Percentiles rank a stretch among this genome's conserved stretches.
Conservation (phyloP, 352 stramenopile genomes). For the Phytophthora lateralis region DNA sequence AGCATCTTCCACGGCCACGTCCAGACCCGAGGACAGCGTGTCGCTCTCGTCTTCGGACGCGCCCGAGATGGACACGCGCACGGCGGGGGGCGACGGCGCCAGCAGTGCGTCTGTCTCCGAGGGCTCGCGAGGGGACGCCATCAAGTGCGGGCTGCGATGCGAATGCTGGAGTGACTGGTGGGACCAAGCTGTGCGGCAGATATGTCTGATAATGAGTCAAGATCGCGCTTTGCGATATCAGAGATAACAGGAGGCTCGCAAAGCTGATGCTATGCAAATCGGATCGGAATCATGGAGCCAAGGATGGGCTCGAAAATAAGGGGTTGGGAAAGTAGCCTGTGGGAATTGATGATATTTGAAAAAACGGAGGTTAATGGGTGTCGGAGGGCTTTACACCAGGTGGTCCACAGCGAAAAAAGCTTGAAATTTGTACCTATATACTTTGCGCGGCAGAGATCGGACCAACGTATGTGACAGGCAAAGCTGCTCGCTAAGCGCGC, state of each 20-base stretch:
- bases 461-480: constrained; percentile 15
- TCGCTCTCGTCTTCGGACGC: constrained; percentile 27
- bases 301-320: background rate
- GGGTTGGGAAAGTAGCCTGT: constrained; percentile 3
- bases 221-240: constrained; percentile 4
- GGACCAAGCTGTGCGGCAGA: constrained; percentile 4
- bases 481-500: background rate
- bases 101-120: constrained; percentile 58
- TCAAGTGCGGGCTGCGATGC: constrained; percentile 6
- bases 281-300: background rate
- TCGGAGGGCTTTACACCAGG: background rate
- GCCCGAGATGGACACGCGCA: constrained; percentile 22
- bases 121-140: constrained; percentile 37
- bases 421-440: constrained; percentile 8
- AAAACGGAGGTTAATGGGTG: background rate
- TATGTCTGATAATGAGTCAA: constrained; percentile 16
- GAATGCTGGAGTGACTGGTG: constrained; percentile 4
- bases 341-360: background rate
- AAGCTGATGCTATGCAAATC: constrained; percentile 13
- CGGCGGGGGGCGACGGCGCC: constrained; percentile 13
- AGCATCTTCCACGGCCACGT: constrained; percentile 22
- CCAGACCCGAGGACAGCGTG: constrained; percentile 22
- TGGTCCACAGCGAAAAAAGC: background rate
- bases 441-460: constrained; percentile 21
- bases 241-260: background rate